Evolutionary conservation across 2,329 filamentous ascomycete genomes (phyloP).

Genomic region (Aspergillus sp.): DNA sequence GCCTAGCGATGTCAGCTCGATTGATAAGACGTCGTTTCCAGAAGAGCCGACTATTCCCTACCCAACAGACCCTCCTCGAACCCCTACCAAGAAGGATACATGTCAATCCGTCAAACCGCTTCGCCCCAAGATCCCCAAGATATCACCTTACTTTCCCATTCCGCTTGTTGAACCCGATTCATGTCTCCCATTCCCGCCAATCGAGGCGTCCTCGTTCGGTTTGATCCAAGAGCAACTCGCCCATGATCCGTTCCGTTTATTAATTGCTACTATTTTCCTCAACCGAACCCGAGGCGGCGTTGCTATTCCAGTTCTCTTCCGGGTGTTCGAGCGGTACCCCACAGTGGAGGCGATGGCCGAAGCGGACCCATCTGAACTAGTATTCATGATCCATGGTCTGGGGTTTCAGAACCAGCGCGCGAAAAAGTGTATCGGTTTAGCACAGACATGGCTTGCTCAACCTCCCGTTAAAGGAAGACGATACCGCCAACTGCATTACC

Average conservation of each 20-base stretch:
- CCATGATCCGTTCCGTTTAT: conserved; percentile 66
- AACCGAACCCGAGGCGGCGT: conserved; percentile 68
- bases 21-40: background rate
- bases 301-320: conserved; percentile 67
- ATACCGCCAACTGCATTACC: conserved; percentile 51
- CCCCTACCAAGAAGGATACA: conserved; percentile 4
- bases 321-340: conserved; percentile 60
- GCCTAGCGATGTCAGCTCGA: conserved; percentile 21
- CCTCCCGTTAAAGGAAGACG: conserved; percentile 54
- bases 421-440: conserved; percentile 60
- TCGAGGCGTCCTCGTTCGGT: conserved; percentile 58
- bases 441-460: conserved; percentile 56
- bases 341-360: conserved; percentile 55
- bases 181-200: conserved; percentile 55
- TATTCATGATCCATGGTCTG: conserved; percentile 58
- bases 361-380: conserved; percentile 50
- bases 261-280: conserved; percentile 76
- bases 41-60: background rate
- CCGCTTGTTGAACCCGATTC: conserved; percentile 31
- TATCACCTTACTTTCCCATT: conserved; percentile 38
- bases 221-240: conserved; percentile 76
- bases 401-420: conserved; percentile 64
- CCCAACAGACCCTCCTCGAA: conserved; percentile 3
- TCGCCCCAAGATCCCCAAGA: conserved; percentile 19
- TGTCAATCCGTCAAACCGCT: conserved; percentile 7